Evolutionary conservation across 495 filamentous ascomycete genomes (phyloP), one percentile per base, ranked within the genome.

Genomic region (Podospora comata): DNA sequence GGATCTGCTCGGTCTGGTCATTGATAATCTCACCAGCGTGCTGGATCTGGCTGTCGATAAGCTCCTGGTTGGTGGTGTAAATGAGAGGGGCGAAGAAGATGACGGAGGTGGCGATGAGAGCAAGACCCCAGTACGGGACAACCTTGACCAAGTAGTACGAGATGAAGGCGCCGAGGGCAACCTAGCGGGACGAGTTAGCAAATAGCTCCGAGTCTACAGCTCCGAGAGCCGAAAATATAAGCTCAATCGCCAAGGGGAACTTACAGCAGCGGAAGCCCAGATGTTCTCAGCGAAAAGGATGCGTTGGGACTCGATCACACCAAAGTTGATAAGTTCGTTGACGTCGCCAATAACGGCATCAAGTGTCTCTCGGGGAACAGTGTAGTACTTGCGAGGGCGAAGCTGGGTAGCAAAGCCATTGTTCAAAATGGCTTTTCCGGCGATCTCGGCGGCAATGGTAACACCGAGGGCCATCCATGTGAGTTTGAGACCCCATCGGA

Each of bases 221-320:
- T 67, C 66, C 20, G 56, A 44, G 32, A 62, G 32, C 44, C 20
- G 27, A 9, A 44, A 61, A 65, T 62, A 60, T 62, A 44, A 65
- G 53, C 64, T 60, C 60, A 27, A 18, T 20, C 20, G 34, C 67
- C 16, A 30, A 58, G 59, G 19, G 39, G 65, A 44, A 84, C 92
- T 80, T 88, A 97, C 94, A 68, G 87, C 88, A 79, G 87, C 78
- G 2, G 95, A 96, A 71, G 87, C 89, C 66, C 86, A 82, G 62
- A 96, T 83, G 75, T 98, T 98, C 88, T 99, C 95, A 63, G 89
- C 95, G 72, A 96, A 99, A 65, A 98, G 72, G 73, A 99, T 87
- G 68, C 96, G 89, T 86, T 99, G 95, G 77, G 92, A 89, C 82
- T 99, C 95, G 70, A 99, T 93, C 71, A 97, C 85, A 81, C 97